Evolutionary conservation across 208 protist species (phyloP), one percentile per base, ranked within the genome.

Genomic region (Crithidia acanthocephali): DNA sequence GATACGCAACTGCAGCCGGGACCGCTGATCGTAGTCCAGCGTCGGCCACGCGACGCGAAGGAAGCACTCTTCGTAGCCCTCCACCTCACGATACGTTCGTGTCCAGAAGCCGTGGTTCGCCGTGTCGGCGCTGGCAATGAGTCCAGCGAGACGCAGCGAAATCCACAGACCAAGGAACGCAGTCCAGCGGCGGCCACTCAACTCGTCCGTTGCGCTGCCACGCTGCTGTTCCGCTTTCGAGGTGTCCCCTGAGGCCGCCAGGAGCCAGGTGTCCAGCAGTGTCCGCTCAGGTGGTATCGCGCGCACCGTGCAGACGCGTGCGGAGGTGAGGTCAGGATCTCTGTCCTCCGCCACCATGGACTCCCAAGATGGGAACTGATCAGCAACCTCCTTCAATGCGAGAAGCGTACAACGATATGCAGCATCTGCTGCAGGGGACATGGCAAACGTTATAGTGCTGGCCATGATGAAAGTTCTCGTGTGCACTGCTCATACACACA

Each of bases 81-180:
- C 59, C 8, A 67, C 23, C 32, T 77, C 72, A 15, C 32, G n/a
- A 23, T 18, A 23, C 35, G 48, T 68, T 15, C 2, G 9, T 1
- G 22, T 20, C 42, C 53, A 40, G 7, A 25, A 33, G 23, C 18
- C 18, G 33, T 8, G 25, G 28, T 48, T 27, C 30, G 25, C 0
- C 0, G 47, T 13, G 18, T 48, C 15, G 28, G 22, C 2, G 32
- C 48, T 58, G 62, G 33, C 62, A 58, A 68, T 58, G 35, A 68
- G 62, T 32, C 50, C 48, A 47, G 62, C 62, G 22, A 68, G 62
- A 32, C 62, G 62, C 50, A 68, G 48, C 13, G 62, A 68, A 30
- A 68, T 56, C 62, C 62, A 68, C 47, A 68, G n/a, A 3, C 9
- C 48, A 0, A 35, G 42, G 32, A 63, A 57, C 23, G 20, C 25